Conservation (phyloP, 768 basidiomycete genomes). For the Zangia roseola region DNA sequence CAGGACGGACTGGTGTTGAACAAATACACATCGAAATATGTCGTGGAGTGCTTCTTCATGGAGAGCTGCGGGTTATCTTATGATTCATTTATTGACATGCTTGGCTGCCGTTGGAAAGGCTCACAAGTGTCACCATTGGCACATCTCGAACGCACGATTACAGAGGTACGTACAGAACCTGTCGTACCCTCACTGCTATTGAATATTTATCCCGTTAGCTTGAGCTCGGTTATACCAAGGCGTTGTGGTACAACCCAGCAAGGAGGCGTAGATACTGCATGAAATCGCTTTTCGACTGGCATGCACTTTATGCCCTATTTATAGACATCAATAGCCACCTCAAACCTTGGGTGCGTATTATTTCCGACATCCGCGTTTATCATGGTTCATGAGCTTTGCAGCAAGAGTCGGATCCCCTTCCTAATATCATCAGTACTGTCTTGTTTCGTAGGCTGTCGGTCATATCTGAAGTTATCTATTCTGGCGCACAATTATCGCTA, state of each 20-base stretch:
- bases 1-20: slow-evolving; percentile 54
- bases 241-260: slow-evolving; percentile 66
- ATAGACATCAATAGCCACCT: slow-evolving; percentile 21
- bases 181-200: background rate
- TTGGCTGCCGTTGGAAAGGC: slow-evolving; percentile 40
- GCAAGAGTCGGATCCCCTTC: slow-evolving; percentile 30
- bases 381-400: slow-evolving; percentile 12
- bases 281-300: slow-evolving; percentile 67
- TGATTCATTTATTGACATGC: slow-evolving; percentile 39
- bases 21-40: slow-evolving; percentile 49
- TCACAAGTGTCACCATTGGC: slow-evolving; percentile 36
- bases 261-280: slow-evolving; percentile 63
- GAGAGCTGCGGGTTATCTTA: slow-evolving; percentile 63
- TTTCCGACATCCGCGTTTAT: background rate
- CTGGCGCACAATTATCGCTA: slow-evolving; percentile 76
- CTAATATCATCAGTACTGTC: slow-evolving; percentile 31
- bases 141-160: slow-evolving; percentile 40
- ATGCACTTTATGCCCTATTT: slow-evolving; percentile 54
- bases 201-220: slow-evolving; percentile 39
- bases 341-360: slow-evolving; percentile 14
- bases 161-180: slow-evolving; percentile 29
- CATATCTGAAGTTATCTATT: slow-evolving; percentile 66
- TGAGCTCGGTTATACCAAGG: slow-evolving; percentile 55
- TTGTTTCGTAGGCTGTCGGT: slow-evolving; percentile 58
- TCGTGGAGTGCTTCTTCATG: slow-evolving; percentile 61